phyloP scores from a whole-genome alignment of 2,329 filamentous ascomycete species.

The Aspergillus oerlinghausenensis region DNA sequence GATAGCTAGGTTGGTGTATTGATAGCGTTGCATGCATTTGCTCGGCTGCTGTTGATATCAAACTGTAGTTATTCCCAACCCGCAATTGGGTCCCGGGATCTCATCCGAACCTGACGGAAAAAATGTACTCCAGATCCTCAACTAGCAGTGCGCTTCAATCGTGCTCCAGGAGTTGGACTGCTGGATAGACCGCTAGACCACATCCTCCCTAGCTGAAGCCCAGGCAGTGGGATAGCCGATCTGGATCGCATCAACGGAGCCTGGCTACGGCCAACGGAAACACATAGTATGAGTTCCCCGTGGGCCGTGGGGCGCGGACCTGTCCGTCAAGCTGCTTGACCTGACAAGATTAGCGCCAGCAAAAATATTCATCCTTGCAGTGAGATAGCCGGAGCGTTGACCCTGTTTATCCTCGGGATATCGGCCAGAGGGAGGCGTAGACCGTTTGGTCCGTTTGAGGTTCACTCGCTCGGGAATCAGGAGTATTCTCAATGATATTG shows the following conservation, averaged over 20 bases:
- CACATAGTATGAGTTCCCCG: slow-evolving; percentile 3
- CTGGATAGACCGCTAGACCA: neutral
- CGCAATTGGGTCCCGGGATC: neutral
- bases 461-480: neutral
- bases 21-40: too few species aligned
- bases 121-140: neutral
- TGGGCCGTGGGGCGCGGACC: neutral
- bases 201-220: neutral
- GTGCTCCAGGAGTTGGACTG: neutral
- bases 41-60: neutral
- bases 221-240: slow-evolving; percentile 6
- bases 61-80: neutral
- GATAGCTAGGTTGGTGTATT: neutral
- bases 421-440: slow-evolving; percentile 2
- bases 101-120: neutral
- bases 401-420: slow-evolving; percentile 6
- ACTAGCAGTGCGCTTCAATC: neutral
- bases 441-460: neutral
- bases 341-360: neutral
- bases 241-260: slow-evolving; percentile 6
- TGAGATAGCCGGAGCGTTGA: neutral
- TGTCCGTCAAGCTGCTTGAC: neutral
- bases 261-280: slow-evolving; percentile 5
- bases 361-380: neutral
- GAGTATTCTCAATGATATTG: neutral